Evolutionary conservation across 805 yeast species (phyloP).

Genomic region (Ogataea ganodermae): DNA sequence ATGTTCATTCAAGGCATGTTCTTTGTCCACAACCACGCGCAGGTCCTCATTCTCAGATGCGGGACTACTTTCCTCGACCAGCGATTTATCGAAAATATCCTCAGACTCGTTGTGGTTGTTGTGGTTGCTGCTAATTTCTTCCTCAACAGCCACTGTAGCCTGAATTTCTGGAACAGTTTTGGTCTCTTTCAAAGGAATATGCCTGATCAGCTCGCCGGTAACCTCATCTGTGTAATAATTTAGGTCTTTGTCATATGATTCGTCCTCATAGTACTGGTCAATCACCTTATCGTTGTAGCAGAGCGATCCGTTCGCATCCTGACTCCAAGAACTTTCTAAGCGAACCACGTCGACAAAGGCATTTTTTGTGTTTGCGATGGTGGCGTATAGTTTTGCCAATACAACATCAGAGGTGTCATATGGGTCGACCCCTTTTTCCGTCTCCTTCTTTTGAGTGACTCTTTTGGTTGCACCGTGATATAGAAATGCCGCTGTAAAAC

Average conservation of each 20-base stretch:
- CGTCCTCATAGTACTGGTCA: conserved; percentile 21
- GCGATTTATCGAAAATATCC: conserved; percentile 14
- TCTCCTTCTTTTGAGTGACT: background rate
- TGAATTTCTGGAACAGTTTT: background rate
- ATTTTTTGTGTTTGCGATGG: conserved; percentile 4
- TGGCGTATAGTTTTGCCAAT: background rate
- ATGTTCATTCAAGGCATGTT: background rate
- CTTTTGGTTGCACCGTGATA: conserved; percentile 1
- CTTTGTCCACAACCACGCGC: conserved; percentile 18
- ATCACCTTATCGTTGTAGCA: conserved; percentile 21
- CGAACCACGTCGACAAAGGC: background rate
- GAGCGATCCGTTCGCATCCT: background rate
- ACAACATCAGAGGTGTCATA: background rate
- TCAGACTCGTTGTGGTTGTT: conserved; percentile 9
- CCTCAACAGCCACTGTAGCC: conserved; percentile 1
- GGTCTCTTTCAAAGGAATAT: conserved; percentile 7
- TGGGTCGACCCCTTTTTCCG: background rate
- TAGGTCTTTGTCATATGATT: conserved; percentile 7
- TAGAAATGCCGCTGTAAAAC: conserved; percentile 1
- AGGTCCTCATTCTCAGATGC: conserved; percentile 21
- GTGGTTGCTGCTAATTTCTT: conserved; percentile 3
- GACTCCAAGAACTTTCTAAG: background rate
- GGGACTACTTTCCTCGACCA: conserved; percentile 10
- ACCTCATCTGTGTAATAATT: conserved; percentile 24
- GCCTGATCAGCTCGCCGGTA: conserved; percentile 20